phyloP scores from a whole-genome alignment of 116 monocot species.

The Trichopus zeylanicus region DNA sequence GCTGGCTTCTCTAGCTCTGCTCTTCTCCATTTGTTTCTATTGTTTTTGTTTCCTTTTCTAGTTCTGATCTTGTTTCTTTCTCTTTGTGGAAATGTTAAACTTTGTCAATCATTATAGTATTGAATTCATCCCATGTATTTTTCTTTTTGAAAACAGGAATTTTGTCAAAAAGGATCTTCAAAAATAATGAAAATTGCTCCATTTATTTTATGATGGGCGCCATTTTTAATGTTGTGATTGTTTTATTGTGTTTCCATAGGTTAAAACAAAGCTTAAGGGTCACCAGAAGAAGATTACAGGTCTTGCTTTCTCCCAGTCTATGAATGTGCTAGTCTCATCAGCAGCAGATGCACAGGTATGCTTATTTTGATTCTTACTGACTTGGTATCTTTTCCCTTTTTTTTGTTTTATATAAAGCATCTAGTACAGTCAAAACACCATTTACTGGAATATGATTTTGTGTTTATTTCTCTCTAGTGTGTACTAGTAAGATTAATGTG shows the following conservation, averaged over 20 bases:
- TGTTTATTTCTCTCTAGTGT: no score
- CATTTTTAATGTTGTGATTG: not conserved
- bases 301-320: conserved; percentile 26
- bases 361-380: not conserved
- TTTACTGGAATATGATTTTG: not conserved
- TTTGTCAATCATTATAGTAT: no score
- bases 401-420: not conserved
- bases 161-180: no score
- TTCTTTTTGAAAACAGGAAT: no score
- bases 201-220: not conserved
- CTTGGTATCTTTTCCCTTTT: not conserved
- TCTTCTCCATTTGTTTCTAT: no score
- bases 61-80: no score
- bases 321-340: conserved; percentile 37
- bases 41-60: no score
- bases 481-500: no score
- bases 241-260: conserved; percentile 18
- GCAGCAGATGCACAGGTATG: conserved; percentile 32
- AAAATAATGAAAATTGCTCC: no score
- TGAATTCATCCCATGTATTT: no score
- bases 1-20: no score
- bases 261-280: conserved; percentile 27
- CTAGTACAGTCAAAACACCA: not conserved
- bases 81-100: no score
- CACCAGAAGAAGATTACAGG: conserved; percentile 34